Conservation (phyloP, 2,329 filamentous ascomycete genomes). For the Trichophyton mentagrophytes region DNA sequence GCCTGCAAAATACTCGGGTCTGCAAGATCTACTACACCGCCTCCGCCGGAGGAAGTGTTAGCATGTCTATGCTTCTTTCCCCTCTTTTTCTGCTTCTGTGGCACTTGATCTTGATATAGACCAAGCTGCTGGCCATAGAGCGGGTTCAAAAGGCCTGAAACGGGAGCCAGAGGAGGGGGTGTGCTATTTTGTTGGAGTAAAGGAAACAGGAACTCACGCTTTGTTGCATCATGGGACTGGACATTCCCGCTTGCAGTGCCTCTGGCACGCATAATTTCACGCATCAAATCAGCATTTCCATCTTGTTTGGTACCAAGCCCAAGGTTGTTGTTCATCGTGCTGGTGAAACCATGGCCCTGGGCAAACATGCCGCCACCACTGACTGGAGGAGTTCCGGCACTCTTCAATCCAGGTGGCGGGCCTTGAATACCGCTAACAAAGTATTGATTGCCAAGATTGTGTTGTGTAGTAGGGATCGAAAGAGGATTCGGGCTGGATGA, state of each 20-base stretch:
- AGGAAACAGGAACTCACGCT: conserved; percentile 98
- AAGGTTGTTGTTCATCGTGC: conserved; percentile 43
- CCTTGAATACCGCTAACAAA: conserved; percentile 79
- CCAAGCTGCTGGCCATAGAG: conserved; percentile 79
- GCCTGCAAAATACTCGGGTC: conserved; percentile 99
- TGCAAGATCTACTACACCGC: conserved; percentile 99
- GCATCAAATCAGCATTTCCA: conserved; percentile 59
- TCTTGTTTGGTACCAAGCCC: conserved; percentile 65
- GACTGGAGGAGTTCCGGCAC: conserved; percentile 82
- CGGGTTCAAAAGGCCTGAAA: conserved; percentile 79
- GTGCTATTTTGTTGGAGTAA: conserved; percentile 76
- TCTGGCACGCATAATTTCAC: conserved; percentile 64
- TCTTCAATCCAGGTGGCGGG: conserved; percentile 88
- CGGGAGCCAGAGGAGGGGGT: conserved; percentile 80
- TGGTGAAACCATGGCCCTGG: conserved; percentile 73
- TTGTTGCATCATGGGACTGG: conserved; percentile 71
- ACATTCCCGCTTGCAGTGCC: conserved; percentile 46
- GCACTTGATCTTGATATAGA: conserved; percentile 76
- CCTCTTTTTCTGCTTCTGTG: conserved; percentile 98
- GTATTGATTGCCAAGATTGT: conserved; percentile 49
- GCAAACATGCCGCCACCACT: conserved; percentile 72
- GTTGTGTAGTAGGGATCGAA: conserved; percentile 27
- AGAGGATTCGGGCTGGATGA: conserved; percentile 27
- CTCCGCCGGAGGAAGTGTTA: conserved; percentile 99
- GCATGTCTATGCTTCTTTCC: conserved; percentile 99